Conservation (phyloP, 768 basidiomycete genomes). For the Kondoa subrosea region DNA sequence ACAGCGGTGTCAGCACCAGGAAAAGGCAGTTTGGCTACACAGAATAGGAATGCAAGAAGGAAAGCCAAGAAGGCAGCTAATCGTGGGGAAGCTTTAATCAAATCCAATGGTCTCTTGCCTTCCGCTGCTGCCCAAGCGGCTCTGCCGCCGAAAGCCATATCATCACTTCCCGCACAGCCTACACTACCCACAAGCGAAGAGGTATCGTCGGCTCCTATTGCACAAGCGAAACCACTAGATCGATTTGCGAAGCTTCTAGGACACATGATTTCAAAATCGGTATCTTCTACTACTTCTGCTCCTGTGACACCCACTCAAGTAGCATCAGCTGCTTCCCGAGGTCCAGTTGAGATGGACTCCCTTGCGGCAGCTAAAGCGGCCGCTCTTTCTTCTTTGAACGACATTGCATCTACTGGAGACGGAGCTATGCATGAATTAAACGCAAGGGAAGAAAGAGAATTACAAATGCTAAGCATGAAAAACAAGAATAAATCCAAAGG, state of each 20-base stretch:
- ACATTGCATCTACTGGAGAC: neutral
- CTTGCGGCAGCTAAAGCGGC: neutral
- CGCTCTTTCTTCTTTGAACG: neutral
- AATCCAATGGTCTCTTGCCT: neutral
- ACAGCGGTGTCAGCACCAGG: neutral
- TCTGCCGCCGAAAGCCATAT: too few species aligned
- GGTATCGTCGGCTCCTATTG: neutral
- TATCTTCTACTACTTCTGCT: neutral
- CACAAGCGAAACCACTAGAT: neutral
- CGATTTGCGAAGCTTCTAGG: neutral
- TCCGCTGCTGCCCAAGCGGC: too few species aligned
- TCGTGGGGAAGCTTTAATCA: neutral
- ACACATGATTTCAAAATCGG: neutral
- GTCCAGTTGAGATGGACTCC: too few species aligned
- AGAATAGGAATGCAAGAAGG: neutral
- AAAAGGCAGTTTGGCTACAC: neutral
- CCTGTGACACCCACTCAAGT: too few species aligned
- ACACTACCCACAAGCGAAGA: too few species aligned
- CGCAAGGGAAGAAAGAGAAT: neutral
- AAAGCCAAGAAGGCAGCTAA: neutral
- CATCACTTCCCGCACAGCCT: too few species aligned
- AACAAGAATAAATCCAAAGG: slow-evolving; percentile 3
- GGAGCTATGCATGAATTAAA: neutral
- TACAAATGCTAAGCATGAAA: neutral
- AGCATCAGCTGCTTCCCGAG: too few species aligned